These are phyloP conservation scores for Orbilia ellipsospora DNA, from an alignment of 2,329 filamentous ascomycete genomes.

Conservation along the genomic window DNA sequence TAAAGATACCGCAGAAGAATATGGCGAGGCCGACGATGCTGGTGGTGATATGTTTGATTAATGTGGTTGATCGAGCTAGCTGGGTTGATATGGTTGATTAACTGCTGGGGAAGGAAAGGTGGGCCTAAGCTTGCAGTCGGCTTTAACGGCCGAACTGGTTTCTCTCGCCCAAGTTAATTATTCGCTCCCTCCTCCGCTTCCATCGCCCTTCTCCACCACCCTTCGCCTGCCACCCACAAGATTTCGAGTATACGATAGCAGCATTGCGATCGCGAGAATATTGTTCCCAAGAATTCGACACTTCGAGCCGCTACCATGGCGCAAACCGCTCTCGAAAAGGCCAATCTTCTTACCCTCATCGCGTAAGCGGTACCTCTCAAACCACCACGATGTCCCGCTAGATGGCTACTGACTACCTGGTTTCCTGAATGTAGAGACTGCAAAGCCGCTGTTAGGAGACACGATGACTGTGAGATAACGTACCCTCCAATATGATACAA, in stretches of 20 bases:
- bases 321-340: slow-evolving; percentile 51
- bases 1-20: neutral
- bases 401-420: slow-evolving; percentile 15
- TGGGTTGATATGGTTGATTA: neutral
- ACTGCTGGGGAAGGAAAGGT: slow-evolving; percentile 12
- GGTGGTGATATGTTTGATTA: neutral
- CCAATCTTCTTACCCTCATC: slow-evolving; percentile 56
- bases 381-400: slow-evolving; percentile 2
- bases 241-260: slow-evolving; percentile 1
- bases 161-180: neutral
- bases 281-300: neutral
- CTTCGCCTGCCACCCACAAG: neutral
- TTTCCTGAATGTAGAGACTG: slow-evolving; percentile 55
- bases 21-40: neutral
- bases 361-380: slow-evolving; percentile 52
- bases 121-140: slow-evolving; percentile 26
- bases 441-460: slow-evolving; percentile 57
- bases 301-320: slow-evolving; percentile 26
- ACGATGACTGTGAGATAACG: slow-evolving; percentile 52
- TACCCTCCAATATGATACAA: neutral
- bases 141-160: slow-evolving; percentile 10
- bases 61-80: neutral
- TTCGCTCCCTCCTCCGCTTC: slow-evolving; percentile 28
- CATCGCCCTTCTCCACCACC: neutral
- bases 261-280: neutral